phyloP scores from a whole-genome alignment of 768 basidiomycete species.

The Tulasnella sp. region DNA sequence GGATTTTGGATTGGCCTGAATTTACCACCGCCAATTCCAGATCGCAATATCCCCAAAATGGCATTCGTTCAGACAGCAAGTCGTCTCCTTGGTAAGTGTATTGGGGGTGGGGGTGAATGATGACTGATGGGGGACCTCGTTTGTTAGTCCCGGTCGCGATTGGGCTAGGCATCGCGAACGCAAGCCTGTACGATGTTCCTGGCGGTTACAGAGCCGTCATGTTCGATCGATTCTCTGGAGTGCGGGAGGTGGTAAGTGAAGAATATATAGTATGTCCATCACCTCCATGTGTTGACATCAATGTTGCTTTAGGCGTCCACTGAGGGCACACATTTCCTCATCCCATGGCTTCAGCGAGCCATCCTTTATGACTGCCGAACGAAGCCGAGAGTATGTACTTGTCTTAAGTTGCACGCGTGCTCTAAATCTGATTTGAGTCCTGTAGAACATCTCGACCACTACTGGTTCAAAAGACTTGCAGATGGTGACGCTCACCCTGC shows the following conservation, averaged over 20 bases:
- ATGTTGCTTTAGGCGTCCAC: slow-evolving; percentile 51
- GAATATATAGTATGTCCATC: neutral
- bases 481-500: slow-evolving; percentile 94
- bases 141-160: slow-evolving; percentile 52
- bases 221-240: slow-evolving; percentile 95
- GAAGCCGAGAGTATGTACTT: slow-evolving; percentile 69
- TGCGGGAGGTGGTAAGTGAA: slow-evolving; percentile 55
- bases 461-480: slow-evolving; percentile 98
- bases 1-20: neutral
- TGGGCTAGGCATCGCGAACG: slow-evolving; percentile 34
- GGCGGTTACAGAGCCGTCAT: slow-evolving; percentile 91
- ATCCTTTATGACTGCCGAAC: slow-evolving; percentile 97
- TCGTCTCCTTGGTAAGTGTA: neutral
- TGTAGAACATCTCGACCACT: slow-evolving; percentile 92
- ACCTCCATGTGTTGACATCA: neutral
- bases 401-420: neutral
- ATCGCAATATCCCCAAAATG: neutral
- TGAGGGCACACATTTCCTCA: slow-evolving; percentile 92
- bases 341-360: slow-evolving; percentile 92
- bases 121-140: neutral
- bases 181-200: slow-evolving; percentile 50
- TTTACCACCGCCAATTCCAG: slow-evolving; percentile 50
- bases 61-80: slow-evolving; percentile 1
- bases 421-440: neutral
- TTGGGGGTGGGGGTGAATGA: neutral